Evolutionary conservation across 345 rosid species (phyloP), one percentile per base, ranked within the genome.

Genomic region (Populus nigra): DNA sequence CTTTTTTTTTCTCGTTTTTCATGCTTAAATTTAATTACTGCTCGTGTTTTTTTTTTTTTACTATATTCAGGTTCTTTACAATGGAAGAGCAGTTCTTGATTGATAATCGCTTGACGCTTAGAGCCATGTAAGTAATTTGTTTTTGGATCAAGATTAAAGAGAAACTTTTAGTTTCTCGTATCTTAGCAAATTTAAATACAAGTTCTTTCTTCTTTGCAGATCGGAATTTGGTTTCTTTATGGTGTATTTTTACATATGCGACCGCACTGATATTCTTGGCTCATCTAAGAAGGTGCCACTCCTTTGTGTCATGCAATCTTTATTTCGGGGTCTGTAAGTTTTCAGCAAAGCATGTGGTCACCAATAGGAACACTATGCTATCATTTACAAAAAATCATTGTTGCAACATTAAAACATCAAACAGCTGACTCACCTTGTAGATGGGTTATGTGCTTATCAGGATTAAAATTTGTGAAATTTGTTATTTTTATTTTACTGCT

Each of bases 1-100:
- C 36, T 33, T 33, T 33, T 33, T 17, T 55, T 73, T 47, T 59
- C 22, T 75, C 61, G 25, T 68, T 68, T 72, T 36, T 27, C 70
- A 22, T 35, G 73, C 55, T 74, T 61, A n/a, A 74, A 53, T 68
- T 39, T 16, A n/a, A 22, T 0, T 12, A 35, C 23, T n/a, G 27
- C 5, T 18, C 3, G 39, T 65, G 65, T 79, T 76, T 50, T 55
- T 43, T 75, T 41, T 39, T 39, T 11, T 11, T 2, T 43, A 11
- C 22, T 76, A 63, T 76, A 66, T 65, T 71, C 86, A 96, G 99
- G 84, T 93, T 96, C 76, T 74, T 89, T 71, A 75, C 81, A 73
- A 86, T 96, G 98, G 99, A 96, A 27, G 94, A 91, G 86, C 88
- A 92, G 8, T 96, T 93, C 89, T 85, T 96, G 90, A 72, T 88